Evolutionary conservation across 148 eudicot genomes (phyloP).

Genomic region (Agrostemma githago): DNA sequence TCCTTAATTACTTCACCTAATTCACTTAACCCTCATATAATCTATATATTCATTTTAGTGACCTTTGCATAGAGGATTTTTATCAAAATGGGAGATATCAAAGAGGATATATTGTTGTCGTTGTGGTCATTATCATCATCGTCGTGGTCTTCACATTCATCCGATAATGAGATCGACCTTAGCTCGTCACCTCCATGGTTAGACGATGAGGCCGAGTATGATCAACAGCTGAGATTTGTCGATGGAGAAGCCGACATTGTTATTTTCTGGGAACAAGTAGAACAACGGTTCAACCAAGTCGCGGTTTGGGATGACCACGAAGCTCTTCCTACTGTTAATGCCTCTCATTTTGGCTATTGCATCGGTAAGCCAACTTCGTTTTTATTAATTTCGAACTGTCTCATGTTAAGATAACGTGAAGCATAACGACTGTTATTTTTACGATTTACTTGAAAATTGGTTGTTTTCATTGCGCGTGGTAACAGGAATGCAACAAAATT

Average conservation of each 20-base stretch:
- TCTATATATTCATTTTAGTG: neutral
- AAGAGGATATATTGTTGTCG: neutral
- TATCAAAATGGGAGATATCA: neutral
- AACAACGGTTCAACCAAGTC: constrained; percentile 22
- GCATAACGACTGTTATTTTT: no score
- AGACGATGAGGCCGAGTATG: neutral
- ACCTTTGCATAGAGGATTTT: neutral
- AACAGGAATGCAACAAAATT: constrained; percentile 34
- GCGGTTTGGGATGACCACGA: constrained; percentile 2
- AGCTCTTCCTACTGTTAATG: constrained; percentile 7
- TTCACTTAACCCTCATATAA: neutral
- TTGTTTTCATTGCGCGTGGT: neutral
- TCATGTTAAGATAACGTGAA: no score
- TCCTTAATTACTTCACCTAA: constrained; percentile 11
- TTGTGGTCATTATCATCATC: constrained; percentile 11
- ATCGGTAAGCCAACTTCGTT: constrained; percentile 14
- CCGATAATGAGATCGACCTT: neutral
- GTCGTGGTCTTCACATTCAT: neutral
- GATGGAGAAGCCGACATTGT: constrained; percentile 15
- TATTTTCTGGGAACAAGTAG: constrained; percentile 23
- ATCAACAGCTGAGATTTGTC: constrained; percentile 24
- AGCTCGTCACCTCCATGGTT: neutral
- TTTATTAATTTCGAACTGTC: no score
- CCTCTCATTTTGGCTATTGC: constrained; percentile 23
- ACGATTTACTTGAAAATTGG: neutral